Evolutionary conservation across 768 basidiomycete genomes (phyloP), one percentile per base, ranked within the genome.

Genomic region (Gloeophyllum trabeum): DNA sequence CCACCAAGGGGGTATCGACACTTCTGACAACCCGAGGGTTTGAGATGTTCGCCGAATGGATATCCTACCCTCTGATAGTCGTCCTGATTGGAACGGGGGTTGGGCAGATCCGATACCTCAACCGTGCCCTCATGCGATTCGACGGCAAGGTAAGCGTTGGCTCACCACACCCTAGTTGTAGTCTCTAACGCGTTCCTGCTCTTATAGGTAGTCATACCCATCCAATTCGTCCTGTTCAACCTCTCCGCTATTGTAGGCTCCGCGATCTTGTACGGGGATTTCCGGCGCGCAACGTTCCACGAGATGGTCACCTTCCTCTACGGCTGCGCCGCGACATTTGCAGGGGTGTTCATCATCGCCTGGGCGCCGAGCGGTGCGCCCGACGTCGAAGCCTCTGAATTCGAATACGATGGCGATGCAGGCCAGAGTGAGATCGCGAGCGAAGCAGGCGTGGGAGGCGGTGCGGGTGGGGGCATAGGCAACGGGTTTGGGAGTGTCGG

Each of bases 221-320:
- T 81, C 12, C 93, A 97, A 66, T 98, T 96, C 57, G 90, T 94
- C 23, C 70, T 91, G 43, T 98, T 98, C 65, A 93, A 88, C 20
- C 68, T 98, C 25, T 90, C 88, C 4, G 90, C 89, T 4, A 93
- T 99, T 50, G 65, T 87, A 43, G 94, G 93, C 21, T 93, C 90
- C 3, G 90, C 88, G 1, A 81, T 99, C 13, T 71, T 99, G 1
- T 99, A 94, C 55, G 84, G 88, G 20, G 94, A 99, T 59, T 99
- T 99, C 63, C 71, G 76, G 49, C 76, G 75, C 46, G 79, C 87
- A 10, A 73, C 75, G 6, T 85, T 91, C 56, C 83, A 91, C 56
- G 76, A 84, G 53, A 72, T 86, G 45, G 67, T 90, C 38, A 88
- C 83, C 4, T 92, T 92, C 60, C 53, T 87, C 18, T 90, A 91